Base-by-base conservation (phyloP, 768 basidiomycete genomes). In the Tulasnella sp. region DNA sequence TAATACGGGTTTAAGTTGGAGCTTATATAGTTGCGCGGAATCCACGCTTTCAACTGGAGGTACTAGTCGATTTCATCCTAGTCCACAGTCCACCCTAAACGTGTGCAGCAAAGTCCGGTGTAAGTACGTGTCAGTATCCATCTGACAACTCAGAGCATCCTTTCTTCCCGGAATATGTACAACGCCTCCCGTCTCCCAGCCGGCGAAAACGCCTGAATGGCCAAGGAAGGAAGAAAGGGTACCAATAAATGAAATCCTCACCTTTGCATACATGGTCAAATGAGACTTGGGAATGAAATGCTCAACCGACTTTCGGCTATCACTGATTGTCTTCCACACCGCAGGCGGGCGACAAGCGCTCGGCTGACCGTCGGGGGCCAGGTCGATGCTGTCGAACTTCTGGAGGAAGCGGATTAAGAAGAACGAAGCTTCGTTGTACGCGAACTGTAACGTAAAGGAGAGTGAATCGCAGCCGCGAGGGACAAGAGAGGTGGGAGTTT, bases 381-480 rank as follows among this genome's bases (percentile, higher is more conserved):
- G 82, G 15, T 87, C 85, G 78, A 92, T 88, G 3, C 85, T 83
- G 78, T 89, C 87, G 79, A 89, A 91, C 36, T 85, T 86, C 79
- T 93, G 91, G 73, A 93, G 83, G 40, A 93, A 82, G 45, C 89
- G 85, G 11, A 89, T 88, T 54, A 92, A 86, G 82, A 92, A 89
- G 80, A 88, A 92, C 19, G 90, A 88, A 71, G 89, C 88, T 82
- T 92, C 89, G 80, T 91, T 91, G 80, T 90, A 90, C 11, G 91
- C 91, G 76, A 92, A 92, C 79, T 91, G 89, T 81, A 91, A 89
- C 14, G 90, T 90, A 74, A 29, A 79, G 3, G 39, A 25, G 40
- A 58, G 54, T 22, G n/a, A 58, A 58, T 25, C 1, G 54, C n/a
- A 19, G 49, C 49, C 49, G 49, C 49, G 49, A n/a, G 49, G 19